Evolutionary conservation across 345 rosid species (phyloP), one percentile per base, ranked within the genome.

Genomic region (Ailanthus altissimus): DNA sequence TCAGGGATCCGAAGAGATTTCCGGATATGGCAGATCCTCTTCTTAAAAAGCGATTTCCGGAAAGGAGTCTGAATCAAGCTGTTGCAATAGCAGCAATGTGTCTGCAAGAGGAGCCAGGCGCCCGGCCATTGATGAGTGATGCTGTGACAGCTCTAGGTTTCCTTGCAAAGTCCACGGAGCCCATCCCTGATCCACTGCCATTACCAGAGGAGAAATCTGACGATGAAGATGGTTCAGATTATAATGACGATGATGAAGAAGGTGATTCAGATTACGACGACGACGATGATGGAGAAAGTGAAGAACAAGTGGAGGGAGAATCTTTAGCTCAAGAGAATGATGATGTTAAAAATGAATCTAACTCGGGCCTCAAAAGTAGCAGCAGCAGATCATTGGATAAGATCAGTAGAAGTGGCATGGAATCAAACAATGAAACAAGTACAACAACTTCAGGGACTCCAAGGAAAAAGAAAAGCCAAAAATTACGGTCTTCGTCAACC

Each of bases 71-170:
- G 78, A 92, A 92, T 77, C 95, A 94, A 86, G 97, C 91, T 0
- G 92, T 94, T 59, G 98, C 95, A 8, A 88, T 94, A 63, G 86
- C 95, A 74, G 92, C 97, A 36, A 94, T 94, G 98, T 94, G 98
- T 51, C 67, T 92, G 71, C 98, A 92, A 80, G 95, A 92, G 25
- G 95, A 89, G 85, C 66, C 94, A 59, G 83, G 81, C 0, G 91
- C 92, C 18, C 93, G 98, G 59, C 98, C 98, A 18, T 80, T 90
- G 70, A 90, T 93, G 75, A 88, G 94, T 20, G 98, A 93, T 70
- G 88, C 89, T 0, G 91, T 88, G 77, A 89, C 87, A 21, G 91
- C 97, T 49, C 81, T 94, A 56, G 85, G 89, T 79, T 93, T 92
- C 70, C 97, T 93, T 65, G 87, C 94, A 0, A 75, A 79, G 57